Base-by-base conservation (phyloP, 805 yeast species). In the Starmerella cellae region DNA sequence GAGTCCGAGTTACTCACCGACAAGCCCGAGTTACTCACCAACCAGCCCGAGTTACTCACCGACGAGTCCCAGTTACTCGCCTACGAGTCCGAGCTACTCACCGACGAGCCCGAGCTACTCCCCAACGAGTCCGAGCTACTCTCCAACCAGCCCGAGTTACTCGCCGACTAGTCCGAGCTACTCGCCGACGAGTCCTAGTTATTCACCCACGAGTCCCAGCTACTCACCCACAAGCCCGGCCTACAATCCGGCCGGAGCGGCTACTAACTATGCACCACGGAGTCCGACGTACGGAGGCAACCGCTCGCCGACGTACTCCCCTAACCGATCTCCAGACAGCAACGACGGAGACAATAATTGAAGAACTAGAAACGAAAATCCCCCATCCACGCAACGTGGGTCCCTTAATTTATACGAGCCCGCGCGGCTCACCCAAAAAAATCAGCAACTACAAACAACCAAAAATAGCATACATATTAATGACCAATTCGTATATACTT, bases 41-140 rank as follows among this genome's bases (percentile, higher is more conserved):
- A 81, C 94, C 0, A 77, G 85, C 0, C 94, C 94, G 54, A 57
- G 69, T 9, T 85, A 83, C 59, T 60, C 78, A 2, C 93, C 93
- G 39, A 81, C 91, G 0, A 74, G 81, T 0, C 96, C 95, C 46
- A 52, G 64, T 1, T 83, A 83, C 61, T 70, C 79, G 1, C 94
- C 94, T 37, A 81, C 91, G 1, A 75, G 82, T 5, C 88, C 91
- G 52, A 49, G 55, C 36, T 60, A 67, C 50, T 60, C 68, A 1
- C 75, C 94, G 43, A 81, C 94, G 0, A 77, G 87, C 0, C 94
- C 94, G 46, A 54, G 64, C 3, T 83, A 82, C 60, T 69, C 78
- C 1, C 93, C 94, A 36, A 81, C 87, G 0, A 74, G 82, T 2
- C 87, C 88, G 47, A 47, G 57, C 22, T 74, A 77, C 55, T 64